Evolutionary conservation across 2,329 filamentous ascomycete genomes (phyloP), one percentile per base, ranked within the genome.

Genomic region (Blumeria hordei): DNA sequence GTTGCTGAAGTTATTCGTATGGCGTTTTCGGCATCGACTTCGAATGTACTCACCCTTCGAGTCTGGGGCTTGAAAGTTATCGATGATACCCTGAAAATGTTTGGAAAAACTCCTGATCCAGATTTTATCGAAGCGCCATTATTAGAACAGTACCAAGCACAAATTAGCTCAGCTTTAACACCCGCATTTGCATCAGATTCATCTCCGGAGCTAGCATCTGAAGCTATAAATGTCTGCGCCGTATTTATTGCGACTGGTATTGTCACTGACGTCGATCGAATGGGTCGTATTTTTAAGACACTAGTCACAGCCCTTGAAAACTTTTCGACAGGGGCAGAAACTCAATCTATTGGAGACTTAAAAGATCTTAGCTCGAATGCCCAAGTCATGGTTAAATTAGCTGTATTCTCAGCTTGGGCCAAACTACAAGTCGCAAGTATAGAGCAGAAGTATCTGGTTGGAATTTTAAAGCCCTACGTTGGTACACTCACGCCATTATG

Each of bases 91-190:
- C 72, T 98, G 53, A 94, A 88, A 72, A 87, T 95, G 73, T 98
- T 98, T 69, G 92, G 92, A 55, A 90, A 88, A 65, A 88, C 85
- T 1, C 85, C 90, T 1, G 92, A 98, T 68, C 93, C 92, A 0
- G 92, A 98, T 66, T 98, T 98, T 64, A 79, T 90, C n/a, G 92
- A 98, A 68, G 92, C 85, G 0, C 94, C 94, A 69, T 74, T 98
- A 14, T 75, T 98, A 3, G 93, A 98, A 67, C 92, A 98, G 67
- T 98, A 98, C 64, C 93, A 98, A 68, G 92, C 92, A 5, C 92
- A 98, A 65, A 98, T 98, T 65, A 88, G 88, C 63, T 96, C 92
- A 16, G 92, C 92, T 0, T 73, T 98, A 58, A 98, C 93, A 0
- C 92, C 92, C 3, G 93, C 92, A 0, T 98, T 98, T 69, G 88